Conservation (phyloP, 352 stramenopile species). For the Albugo candida region DNA sequence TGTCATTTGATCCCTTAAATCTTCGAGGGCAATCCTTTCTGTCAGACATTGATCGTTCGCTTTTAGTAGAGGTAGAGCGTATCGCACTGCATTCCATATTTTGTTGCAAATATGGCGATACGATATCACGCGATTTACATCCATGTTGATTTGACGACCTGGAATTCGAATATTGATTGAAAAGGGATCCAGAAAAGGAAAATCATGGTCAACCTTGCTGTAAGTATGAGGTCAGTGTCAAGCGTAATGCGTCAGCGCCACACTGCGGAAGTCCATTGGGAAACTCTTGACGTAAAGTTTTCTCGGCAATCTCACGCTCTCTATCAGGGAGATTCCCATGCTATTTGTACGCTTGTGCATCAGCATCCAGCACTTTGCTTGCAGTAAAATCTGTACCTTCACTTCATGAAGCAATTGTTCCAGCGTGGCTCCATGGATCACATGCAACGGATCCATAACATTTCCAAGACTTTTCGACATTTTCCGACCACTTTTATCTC, state of each 20-base stretch:
- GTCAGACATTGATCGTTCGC: not conserved
- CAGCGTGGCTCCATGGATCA: constrained; percentile 94
- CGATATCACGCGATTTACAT: constrained; percentile 63
- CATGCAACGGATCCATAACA: constrained; percentile 97
- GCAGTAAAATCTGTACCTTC: constrained; percentile 16
- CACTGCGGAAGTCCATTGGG: constrained; percentile 96
- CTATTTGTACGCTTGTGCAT: not conserved
- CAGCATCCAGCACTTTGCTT: not conserved
- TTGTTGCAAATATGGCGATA: constrained; percentile 82
- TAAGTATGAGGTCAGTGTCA: constrained; percentile 92
- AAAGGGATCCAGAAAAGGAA: too few species aligned
- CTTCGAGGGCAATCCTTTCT: not conserved
- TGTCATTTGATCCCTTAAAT: constrained; percentile 25
- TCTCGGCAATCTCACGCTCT: constrained; percentile 89
- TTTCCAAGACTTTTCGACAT: constrained; percentile 99
- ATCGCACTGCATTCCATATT: constrained; percentile 73
- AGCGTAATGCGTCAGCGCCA: constrained; percentile 94
- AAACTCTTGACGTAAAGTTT: constrained; percentile 92
- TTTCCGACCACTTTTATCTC: constrained; percentile 98
- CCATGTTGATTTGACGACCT: constrained; percentile 79
- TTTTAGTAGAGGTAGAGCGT: constrained; percentile 35
- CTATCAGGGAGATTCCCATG: constrained; percentile 77
- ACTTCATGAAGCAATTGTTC: constrained; percentile 86
- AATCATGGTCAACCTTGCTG: constrained; percentile 30
- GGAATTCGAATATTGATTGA: not conserved